phyloP scores from a whole-genome alignment of 208 protist species.

The Leishmania amazonensis region DNA sequence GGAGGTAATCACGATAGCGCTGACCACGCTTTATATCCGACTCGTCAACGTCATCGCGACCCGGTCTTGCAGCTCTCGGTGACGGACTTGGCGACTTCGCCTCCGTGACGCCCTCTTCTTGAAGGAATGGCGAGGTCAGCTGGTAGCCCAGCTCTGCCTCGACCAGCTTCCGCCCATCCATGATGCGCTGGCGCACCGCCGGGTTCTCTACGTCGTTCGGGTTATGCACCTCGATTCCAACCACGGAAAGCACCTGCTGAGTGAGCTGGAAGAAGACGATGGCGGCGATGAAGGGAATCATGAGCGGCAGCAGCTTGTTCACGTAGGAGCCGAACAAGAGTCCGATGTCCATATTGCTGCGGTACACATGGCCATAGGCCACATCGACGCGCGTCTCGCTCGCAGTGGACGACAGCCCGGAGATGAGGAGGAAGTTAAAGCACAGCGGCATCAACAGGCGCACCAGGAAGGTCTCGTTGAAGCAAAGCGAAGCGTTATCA shows the following conservation, averaged over 20 bases:
- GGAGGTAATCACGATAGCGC: slow-evolving; percentile 79
- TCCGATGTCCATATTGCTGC: slow-evolving; percentile 88
- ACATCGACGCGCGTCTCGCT: slow-evolving; percentile 60
- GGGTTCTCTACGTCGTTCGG: slow-evolving; percentile 69
- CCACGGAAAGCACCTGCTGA: slow-evolving; percentile 55
- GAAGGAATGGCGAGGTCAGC: slow-evolving; percentile 53
- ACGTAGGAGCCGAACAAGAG: slow-evolving; percentile 74
- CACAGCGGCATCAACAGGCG: slow-evolving; percentile 92
- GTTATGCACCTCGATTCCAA: slow-evolving; percentile 84
- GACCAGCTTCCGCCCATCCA: slow-evolving; percentile 76
- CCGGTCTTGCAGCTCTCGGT: slow-evolving; percentile 15
- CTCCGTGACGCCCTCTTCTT: slow-evolving; percentile 32
- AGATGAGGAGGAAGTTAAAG: slow-evolving; percentile 91
- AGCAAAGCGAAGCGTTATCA: slow-evolving; percentile 89
- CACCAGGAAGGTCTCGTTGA: slow-evolving; percentile 87
- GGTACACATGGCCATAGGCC: slow-evolving; percentile 87
- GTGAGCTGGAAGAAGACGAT: slow-evolving; percentile 76
- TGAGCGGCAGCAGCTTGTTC: slow-evolving; percentile 86
- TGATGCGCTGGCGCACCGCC: slow-evolving; percentile 80
- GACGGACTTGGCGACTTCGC: slow-evolving; percentile 9
- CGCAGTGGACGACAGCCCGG: slow-evolving; percentile 49
- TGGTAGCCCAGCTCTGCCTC: slow-evolving; percentile 68
- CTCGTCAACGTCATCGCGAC: slow-evolving; percentile 6
- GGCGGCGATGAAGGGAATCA: slow-evolving; percentile 84
- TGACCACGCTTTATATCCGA: slow-evolving; percentile 38